Evolutionary conservation across 768 basidiomycete species (phyloP), one percentile per base, ranked within the genome.

Genomic region (Rhodotorula diobovata): DNA sequence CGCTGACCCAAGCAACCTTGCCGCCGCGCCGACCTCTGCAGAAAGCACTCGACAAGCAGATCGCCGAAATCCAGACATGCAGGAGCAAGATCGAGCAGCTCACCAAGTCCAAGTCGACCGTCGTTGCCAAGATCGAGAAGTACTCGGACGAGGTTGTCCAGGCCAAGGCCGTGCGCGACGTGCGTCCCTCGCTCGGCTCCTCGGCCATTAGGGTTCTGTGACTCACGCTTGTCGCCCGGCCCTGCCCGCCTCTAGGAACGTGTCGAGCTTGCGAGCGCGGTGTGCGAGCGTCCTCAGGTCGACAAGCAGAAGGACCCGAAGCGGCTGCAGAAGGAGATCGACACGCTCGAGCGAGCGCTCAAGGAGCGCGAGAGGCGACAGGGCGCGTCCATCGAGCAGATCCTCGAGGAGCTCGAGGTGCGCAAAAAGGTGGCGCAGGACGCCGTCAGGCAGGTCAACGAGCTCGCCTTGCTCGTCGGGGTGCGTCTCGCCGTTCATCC

Each of bases 371-470:
- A 89, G 79, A 85, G 16, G 66, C 91, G 89, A 51, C 87, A 91
- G 63, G 91, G 91, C 15, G 87, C 87, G 1, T 85, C 87, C 4
- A 85, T 91, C 11, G 90, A 91, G 63, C 87, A 91, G 61, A 86
- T 95, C 84, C 85, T 87, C 0, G 82, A 83, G 21, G 86, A 90
- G 76, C 83, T 93, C 32, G 87, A 87, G 78, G 86, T 84, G 67
- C 86, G 88, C 20, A 85, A 85, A 74, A 83, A 82, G 11, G 85
- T 83, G 35, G 81, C 88, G 21, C 84, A 89, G 7, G 85, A 81
- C 28, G 89, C 87, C 0, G 84, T 87, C 67, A 81, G 78, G 54
- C 88, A 89, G 64, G 82, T 91, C 56, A 87, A 83, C 67, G 85
- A 86, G 51, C 30, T 77, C 7, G 69, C 76, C 21, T 64, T 58